Base-by-base conservation (phyloP, 2,329 filamentous ascomycete species). In the Alternaria novae-zelandiae region DNA sequence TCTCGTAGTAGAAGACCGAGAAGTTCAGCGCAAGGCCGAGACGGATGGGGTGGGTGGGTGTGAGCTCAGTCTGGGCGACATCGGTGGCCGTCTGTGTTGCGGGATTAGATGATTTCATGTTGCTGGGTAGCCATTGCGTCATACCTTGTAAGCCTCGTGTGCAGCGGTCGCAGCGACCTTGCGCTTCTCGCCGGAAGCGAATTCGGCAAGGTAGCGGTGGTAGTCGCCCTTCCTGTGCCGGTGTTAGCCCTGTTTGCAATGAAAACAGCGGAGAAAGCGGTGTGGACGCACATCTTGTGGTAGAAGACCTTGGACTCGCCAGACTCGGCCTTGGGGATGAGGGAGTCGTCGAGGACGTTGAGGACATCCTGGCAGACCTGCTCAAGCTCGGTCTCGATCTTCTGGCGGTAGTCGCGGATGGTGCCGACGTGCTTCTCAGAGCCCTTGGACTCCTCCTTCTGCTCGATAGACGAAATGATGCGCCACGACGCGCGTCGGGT, bases 251-350 rank as follows among this genome's bases (percentile, higher is more conserved):
- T 54, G 56, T n/a, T 45, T 72, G 68, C 26, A 15, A 41, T 41
- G n/a, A 41, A 41, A 41, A 41, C 36, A 21, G 49, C 30, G 15
- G n/a, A 21, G 25, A 44, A 53, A 32, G 32, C 15, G 21, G 60
- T 8, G 30, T 50, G 30, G 30, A 87, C 92, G 77, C 86, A 97
- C 95, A 98, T 98, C 90, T 98, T 98, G 91, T 97, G 94, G 88
- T 98, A 98, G 85, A 98, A 98, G 82, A 98, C 95, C 90, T 97
- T 98, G 83, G 94, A 97, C 88, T 98, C 95, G 86, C 95, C 95
- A 73, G 93, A 91, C 85, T 96, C 91, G 81, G 95, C 95, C 85
- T 96, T 95, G 83, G 94, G 94, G 81, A 98, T 98, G 79, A 98
- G 88, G 81, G 90, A 90, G 80, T 97, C 87, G 82, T 97, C 94